Percentiles rank a stretch among this genome's conserved stretches.
phyloP scores from a whole-genome alignment of 23 red algal genomes.

The Gracilariopsis chorda region DNA sequence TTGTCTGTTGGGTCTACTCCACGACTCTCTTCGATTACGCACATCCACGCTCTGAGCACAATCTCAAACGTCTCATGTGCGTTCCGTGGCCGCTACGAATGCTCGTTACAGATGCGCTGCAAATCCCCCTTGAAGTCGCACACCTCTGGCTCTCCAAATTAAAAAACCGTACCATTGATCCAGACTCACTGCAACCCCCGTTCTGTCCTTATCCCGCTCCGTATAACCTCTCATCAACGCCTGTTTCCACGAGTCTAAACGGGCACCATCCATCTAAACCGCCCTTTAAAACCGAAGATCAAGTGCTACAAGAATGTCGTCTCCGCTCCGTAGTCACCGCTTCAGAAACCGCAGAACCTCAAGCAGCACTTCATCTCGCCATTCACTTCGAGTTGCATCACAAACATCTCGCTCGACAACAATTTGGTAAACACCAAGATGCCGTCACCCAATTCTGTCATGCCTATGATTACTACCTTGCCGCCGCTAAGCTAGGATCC shows the following conservation, averaged over 20 bases:
- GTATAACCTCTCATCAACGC: background rate
- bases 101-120: background rate
- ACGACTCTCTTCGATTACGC: background rate
- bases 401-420: background rate
- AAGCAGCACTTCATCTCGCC: background rate
- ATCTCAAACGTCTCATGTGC: background rate
- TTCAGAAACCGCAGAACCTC: background rate
- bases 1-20: constrained; percentile 15
- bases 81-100: constrained; percentile 14
- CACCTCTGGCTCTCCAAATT: background rate
- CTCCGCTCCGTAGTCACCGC: background rate
- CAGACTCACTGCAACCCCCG: background rate
- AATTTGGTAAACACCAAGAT: too few species aligned
- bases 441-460: background rate
- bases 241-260: background rate
- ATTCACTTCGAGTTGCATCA: background rate
- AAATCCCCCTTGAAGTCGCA: background rate
- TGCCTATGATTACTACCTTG: constrained; percentile 2
- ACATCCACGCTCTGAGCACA: background rate
- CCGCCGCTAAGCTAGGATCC: background rate
- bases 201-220: background rate
- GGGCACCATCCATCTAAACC: background rate
- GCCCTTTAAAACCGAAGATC: background rate
- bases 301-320: background rate
- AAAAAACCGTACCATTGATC: background rate